Conservation (phyloP, 257 asterid species). For the Fraxinus americana region DNA sequence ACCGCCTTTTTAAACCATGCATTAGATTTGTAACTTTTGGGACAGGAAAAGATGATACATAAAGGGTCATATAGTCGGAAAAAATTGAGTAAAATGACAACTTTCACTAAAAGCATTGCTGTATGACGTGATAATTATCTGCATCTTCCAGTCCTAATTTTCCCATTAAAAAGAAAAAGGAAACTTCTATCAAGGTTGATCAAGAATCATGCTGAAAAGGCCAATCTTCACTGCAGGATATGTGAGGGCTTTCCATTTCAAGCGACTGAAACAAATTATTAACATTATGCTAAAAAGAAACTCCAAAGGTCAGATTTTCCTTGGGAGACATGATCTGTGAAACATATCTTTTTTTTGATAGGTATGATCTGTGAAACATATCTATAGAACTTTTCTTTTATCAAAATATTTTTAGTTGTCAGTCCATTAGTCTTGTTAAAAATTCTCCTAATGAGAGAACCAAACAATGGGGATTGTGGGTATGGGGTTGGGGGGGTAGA, state of each 20-base stretch:
- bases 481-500: not conserved
- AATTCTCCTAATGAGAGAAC: not conserved
- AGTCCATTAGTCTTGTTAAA: no score
- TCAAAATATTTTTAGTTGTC: no score
- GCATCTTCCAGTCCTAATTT: not conserved
- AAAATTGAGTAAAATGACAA: not conserved
- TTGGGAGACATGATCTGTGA: no score
- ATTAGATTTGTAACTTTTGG: constrained; percentile 14
- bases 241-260: not conserved
- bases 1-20: no score
- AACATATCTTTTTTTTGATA: no score
- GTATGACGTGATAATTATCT: not conserved
- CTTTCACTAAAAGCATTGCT: not conserved
- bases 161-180: no score
- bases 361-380: not conserved
- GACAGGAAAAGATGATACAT: not conserved
- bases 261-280: not conserved
- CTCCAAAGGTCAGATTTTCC: not conserved
- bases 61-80: no score
- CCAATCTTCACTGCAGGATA: not conserved
- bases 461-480: not conserved
- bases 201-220: not conserved
- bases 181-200: no score
- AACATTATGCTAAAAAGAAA: not conserved
- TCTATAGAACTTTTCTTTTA: no score